These are phyloP conservation scores for Uromyces viciae-fabae DNA, from an alignment of 1,284 basidiomycete species.

Conservation along the genomic window DNA sequence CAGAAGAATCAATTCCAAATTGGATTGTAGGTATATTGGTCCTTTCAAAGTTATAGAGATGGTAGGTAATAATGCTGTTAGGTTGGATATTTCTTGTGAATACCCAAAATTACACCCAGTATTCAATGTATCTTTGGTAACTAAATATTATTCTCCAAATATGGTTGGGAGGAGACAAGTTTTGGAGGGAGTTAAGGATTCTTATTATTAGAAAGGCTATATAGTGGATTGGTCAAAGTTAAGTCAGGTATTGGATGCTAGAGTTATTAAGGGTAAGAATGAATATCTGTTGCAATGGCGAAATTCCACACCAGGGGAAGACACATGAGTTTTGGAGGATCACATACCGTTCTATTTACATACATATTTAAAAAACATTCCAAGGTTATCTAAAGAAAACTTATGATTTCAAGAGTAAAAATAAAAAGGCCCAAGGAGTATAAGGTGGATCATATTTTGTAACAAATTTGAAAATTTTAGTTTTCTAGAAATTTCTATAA, in stretches of 20 bases:
- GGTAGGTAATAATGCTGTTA: conserved; percentile 2
- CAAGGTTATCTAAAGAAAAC: no score
- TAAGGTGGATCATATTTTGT: no score
- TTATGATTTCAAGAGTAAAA: no score
- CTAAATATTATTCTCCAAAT: neutral
- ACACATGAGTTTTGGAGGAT: neutral
- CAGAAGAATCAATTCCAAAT: neutral
- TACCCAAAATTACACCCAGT: conserved; percentile 12
- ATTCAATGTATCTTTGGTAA: conserved; percentile 25
- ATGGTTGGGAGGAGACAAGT: neutral
- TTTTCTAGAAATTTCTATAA: no score
- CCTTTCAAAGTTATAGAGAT: neutral
- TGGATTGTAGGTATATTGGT: neutral
- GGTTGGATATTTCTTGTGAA: neutral
- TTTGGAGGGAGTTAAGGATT: neutral
- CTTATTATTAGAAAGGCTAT: neutral
- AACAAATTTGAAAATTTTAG: no score
- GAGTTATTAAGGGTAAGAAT: neutral
- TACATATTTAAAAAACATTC: neutral
- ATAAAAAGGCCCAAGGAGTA: no score
- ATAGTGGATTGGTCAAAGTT: neutral
- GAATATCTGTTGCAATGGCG: neutral
- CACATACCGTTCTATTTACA: neutral
- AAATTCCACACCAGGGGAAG: neutral
- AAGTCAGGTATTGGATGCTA: neutral